Conservation (phyloP, 2,329 filamentous ascomycete species). For the Exserohilum rostratum region DNA sequence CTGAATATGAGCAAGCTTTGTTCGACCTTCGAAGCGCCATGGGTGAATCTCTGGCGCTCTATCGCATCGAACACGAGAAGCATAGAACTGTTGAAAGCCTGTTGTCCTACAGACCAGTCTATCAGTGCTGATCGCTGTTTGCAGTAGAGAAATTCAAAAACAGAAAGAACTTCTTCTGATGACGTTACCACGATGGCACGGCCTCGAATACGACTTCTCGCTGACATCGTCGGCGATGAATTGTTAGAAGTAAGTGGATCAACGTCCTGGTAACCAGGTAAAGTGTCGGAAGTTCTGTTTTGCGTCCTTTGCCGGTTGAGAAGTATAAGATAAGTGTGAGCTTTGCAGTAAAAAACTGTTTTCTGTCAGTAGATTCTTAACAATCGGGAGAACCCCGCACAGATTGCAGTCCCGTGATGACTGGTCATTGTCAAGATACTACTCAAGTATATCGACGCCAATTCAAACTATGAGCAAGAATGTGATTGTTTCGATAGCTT, state of each 20-base stretch:
- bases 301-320: slow-evolving; percentile 54
- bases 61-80: slow-evolving; percentile 55
- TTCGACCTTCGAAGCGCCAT: slow-evolving; percentile 42
- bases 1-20: slow-evolving; percentile 52
- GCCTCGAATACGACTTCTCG: slow-evolving; percentile 40
- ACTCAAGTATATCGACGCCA: background rate
- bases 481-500: background rate
- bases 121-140: slow-evolving; percentile 53
- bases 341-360: slow-evolving; percentile 54
- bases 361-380: slow-evolving; percentile 16
- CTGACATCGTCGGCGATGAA: slow-evolving; percentile 22
- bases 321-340: slow-evolving; percentile 56
- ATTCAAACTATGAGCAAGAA: background rate
- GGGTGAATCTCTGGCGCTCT: slow-evolving; percentile 48
- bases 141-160: slow-evolving; percentile 55
- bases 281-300: background rate
- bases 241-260: slow-evolving; percentile 19
- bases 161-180: slow-evolving; percentile 50
- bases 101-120: slow-evolving; percentile 57
- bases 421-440: background rate
- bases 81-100: slow-evolving; percentile 59
- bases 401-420: background rate
- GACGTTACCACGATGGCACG: slow-evolving; percentile 51
- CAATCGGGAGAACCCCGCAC: too few species aligned
- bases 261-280: slow-evolving; percentile 20